Evolutionary conservation across 2,329 filamentous ascomycete species (phyloP).

Genomic region (Apiospora kogelbergensis): DNA sequence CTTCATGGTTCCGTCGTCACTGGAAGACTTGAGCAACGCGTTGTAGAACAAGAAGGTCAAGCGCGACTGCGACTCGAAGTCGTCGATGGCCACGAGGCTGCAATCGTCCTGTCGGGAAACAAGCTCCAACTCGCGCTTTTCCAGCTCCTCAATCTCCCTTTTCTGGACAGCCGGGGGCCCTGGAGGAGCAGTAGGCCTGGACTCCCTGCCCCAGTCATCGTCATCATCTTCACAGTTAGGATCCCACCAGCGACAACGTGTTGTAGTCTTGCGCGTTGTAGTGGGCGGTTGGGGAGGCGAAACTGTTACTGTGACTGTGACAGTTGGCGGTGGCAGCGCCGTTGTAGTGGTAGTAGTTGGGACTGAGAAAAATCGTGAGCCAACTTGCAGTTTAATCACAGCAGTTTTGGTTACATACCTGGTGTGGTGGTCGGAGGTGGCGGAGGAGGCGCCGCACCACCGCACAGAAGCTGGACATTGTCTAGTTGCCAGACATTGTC

Average conservation of each 20-base stretch:
- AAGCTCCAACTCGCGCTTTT: not conserved
- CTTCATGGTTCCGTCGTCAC: slow-evolving; percentile 57
- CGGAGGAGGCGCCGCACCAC: not conserved
- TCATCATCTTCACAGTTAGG: not conserved
- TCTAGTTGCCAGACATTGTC: slow-evolving; percentile 42
- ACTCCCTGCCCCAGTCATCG: not conserved
- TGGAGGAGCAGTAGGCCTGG: not conserved
- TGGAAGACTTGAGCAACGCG: slow-evolving; percentile 52
- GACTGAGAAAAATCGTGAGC: not conserved
- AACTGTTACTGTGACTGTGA: not conserved
- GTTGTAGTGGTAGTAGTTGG: not conserved
- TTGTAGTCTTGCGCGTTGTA: not conserved
- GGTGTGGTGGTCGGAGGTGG: not conserved
- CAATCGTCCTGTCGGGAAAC: not conserved
- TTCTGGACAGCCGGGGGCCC: not conserved
- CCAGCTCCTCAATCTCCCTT: not conserved
- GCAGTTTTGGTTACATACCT: not conserved
- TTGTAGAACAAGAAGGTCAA: slow-evolving; percentile 63
- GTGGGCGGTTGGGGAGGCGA: not conserved
- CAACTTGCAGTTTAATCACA: not conserved
- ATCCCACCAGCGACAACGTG: not conserved
- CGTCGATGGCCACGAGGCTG: slow-evolving; percentile 47
- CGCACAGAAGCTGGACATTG: slow-evolving; percentile 9
- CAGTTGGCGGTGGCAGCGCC: not conserved
- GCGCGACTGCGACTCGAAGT: slow-evolving; percentile 61